Evolutionary conservation across 148 eudicot genomes (phyloP), one percentile per base, ranked within the genome.

Genomic region (Rhododendron molle): DNA sequence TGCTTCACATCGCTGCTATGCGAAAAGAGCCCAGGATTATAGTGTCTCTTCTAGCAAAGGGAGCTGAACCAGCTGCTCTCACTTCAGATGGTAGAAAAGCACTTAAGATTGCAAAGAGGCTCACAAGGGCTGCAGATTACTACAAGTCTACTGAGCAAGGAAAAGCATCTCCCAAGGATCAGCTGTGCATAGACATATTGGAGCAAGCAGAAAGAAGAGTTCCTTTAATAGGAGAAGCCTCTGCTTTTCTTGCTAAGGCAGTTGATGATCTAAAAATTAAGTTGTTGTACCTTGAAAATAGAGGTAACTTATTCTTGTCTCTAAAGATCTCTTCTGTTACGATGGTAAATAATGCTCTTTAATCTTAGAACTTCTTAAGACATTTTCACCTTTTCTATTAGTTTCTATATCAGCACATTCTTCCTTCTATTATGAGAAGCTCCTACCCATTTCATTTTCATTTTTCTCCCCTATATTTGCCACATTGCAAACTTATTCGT

Each of bases 21-120:
- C 89, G 99, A 83, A 96, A 93, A 87, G 99, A 96, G 85, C 99
- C 99, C 9, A 91, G 88, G 76, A 95, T 96, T 85, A 91, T 96
- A 78, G 92, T 95, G 43, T 92, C 96, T 49, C 95, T 96, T 38
- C 85, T 96, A 83, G 94, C 97, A 47, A 95, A 96, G 86, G 99
- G 99, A 69, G 98, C 98, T 58, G 92, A 90, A 50, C 97, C 98
- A 30, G 83, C 93, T 65, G 97, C 93, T 69, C 88, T 87, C 76
- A 95, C 99, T n/a, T 80, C 83, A 43, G 98, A 96, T 93, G 96
- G 95, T 69, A 92, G 93, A 89, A 96, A 93, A 86, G 99, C 99
- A 44, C 88, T 96, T 77, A 90, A 89, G 87, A 95, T 96, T 81
- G 88, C 93, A 18, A 94, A 94, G 93, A 93, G 98, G 85, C 92